A percentile compares a stretch with the other conserved stretches of the same genome.
Evolutionary conservation across 2,329 filamentous ascomycete genomes (phyloP).

Genomic region (Cladophialophora chaetospira): DNA sequence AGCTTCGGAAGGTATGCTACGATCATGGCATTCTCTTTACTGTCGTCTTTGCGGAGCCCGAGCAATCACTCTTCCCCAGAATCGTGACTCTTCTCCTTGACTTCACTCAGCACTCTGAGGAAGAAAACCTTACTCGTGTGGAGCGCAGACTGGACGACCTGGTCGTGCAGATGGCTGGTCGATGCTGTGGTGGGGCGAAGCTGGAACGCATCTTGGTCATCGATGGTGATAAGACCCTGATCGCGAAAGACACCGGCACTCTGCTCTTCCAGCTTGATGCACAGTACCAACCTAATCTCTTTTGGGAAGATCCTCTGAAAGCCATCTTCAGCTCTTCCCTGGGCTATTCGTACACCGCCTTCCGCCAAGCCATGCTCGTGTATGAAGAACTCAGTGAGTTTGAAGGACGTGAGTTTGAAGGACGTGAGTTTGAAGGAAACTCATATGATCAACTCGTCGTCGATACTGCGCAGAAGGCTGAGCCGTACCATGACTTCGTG

Average conservation of each 20-base stretch:
- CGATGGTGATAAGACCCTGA: background rate
- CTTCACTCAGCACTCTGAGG: background rate
- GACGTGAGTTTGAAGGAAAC: too few relatives aligned
- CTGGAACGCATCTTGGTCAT: background rate
- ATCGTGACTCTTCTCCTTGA: background rate
- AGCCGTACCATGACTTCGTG: background rate
- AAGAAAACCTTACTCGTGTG: background rate
- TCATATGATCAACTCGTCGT: background rate
- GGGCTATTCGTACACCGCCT: background rate
- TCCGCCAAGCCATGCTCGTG: background rate
- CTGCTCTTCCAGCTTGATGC: background rate
- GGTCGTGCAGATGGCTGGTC: background rate
- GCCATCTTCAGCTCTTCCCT: background rate
- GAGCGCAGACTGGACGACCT: background rate
- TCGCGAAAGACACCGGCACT: background rate
- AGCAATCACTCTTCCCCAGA: background rate
- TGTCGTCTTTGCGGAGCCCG: background rate
- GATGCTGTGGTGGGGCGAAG: background rate
- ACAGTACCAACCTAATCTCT: background rate
- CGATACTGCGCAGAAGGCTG: background rate
- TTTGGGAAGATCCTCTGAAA: background rate
- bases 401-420: too few relatives aligned
- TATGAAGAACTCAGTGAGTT: background rate
- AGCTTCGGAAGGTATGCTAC: background rate
- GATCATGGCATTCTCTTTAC: background rate